phyloP scores from a whole-genome alignment of 345 rosid genomes.

The Citrus australasica region DNA sequence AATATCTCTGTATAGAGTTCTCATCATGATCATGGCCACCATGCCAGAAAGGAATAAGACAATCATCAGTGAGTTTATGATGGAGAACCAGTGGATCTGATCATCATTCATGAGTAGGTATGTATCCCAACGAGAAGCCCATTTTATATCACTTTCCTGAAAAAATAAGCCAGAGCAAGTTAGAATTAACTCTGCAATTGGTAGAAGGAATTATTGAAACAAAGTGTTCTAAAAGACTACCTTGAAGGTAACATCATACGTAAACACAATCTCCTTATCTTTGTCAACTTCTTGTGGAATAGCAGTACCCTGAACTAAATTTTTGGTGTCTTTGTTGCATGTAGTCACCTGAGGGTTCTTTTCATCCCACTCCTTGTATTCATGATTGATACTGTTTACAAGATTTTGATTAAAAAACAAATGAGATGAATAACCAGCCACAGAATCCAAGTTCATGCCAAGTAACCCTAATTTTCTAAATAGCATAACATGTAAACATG shows the following conservation, averaged over 20 bases:
- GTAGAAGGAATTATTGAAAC: not conserved
- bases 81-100: slow-evolving; percentile 98
- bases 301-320: slow-evolving; percentile 76
- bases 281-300: slow-evolving; percentile 85
- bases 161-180: not conserved
- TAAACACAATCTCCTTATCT: slow-evolving; percentile 76
- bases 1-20: slow-evolving; percentile 91
- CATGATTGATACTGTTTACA: slow-evolving; percentile 77
- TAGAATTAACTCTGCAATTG: not conserved
- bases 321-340: slow-evolving; percentile 89
- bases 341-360: slow-evolving; percentile 82
- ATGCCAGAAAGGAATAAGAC: slow-evolving; percentile 97
- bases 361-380: slow-evolving; percentile 89
- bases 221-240: slow-evolving; percentile 24
- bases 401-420: slow-evolving; percentile 6
- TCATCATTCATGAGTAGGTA: slow-evolving; percentile 97
- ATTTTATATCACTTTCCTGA: slow-evolving; percentile 92
- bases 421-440: not conserved
- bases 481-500: not conserved
- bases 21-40: slow-evolving; percentile 99
- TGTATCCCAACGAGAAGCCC: slow-evolving; percentile 99
- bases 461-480: not conserved
- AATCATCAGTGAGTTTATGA: slow-evolving; percentile 93
- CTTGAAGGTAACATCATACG: slow-evolving; percentile 90
- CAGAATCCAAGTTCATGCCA: not conserved